A percentile compares a stretch with the other conserved stretches of the same genome.
Evolutionary conservation across 2,329 filamentous ascomycete genomes (phyloP).

Genomic region (Rachicladosporium sp.): DNA sequence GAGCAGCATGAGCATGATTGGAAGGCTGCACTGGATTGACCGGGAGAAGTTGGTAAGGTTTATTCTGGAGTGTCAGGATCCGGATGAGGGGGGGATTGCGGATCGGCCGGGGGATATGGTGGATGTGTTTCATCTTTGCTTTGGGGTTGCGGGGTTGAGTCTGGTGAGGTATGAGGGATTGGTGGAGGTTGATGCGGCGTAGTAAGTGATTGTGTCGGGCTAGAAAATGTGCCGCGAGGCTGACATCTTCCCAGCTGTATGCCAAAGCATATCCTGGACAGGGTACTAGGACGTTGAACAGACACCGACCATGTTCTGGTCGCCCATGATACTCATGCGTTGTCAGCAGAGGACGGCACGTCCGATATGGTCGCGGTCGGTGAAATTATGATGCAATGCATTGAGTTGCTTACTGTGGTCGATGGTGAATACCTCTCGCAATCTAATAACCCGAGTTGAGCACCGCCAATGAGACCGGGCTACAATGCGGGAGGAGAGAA

Average conservation of each 20-base stretch:
- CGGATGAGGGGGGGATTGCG: slow-evolving; percentile 70
- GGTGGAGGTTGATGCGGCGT: slow-evolving; percentile 73
- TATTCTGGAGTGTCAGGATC: slow-evolving; percentile 81
- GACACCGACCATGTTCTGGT: slow-evolving; percentile 1
- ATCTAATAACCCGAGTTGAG: slow-evolving; percentile 55
- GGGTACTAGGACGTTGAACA: slow-evolving; percentile 36
- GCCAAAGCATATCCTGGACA: slow-evolving; percentile 53
- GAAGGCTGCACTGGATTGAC: slow-evolving; percentile 85
- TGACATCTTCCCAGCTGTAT: slow-evolving; percentile 20
- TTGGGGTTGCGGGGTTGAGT: slow-evolving; percentile 79
- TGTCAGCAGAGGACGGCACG: too few relatives aligned
- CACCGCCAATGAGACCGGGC: slow-evolving; percentile 45
- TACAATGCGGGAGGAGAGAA: slow-evolving; percentile 58
- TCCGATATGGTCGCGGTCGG: too few relatives aligned
- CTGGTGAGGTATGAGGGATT: slow-evolving; percentile 67
- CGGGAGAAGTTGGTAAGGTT: slow-evolving; percentile 63
- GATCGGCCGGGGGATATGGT: slow-evolving; percentile 91
- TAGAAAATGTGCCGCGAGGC: neutral
- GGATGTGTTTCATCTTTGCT: slow-evolving; percentile 91
- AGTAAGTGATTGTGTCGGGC: slow-evolving; percentile 40
- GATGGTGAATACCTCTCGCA: slow-evolving; percentile 39
- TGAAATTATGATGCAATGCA: neutral
- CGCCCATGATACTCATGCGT: neutral
- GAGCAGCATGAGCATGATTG: slow-evolving; percentile 82
- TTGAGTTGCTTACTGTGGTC: neutral